Conservation (phyloP, 352 stramenopile species). For the Globisporangium apiculatum region DNA sequence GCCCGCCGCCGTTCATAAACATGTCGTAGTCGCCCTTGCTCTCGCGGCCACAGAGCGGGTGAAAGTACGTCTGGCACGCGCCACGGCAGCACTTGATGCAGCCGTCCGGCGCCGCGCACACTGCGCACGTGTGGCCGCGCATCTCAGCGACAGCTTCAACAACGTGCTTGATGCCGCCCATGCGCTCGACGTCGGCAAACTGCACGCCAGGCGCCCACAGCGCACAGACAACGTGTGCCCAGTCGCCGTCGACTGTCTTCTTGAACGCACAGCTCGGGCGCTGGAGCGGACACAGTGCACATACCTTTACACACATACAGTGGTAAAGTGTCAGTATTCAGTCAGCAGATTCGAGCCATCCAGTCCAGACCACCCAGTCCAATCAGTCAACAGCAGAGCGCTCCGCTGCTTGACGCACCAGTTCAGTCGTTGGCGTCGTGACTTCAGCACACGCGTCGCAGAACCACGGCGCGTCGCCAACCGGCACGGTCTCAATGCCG, state of each 20-base stretch:
- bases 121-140: slow-evolving; percentile 40
- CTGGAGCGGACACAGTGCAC: slow-evolving; percentile 71
- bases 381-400: no score
- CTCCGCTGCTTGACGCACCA: slow-evolving; percentile 19
- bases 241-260: slow-evolving; percentile 70
- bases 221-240: slow-evolving; percentile 84
- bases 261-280: slow-evolving; percentile 72
- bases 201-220: slow-evolving; percentile 81
- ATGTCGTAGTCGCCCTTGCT: slow-evolving; percentile 78
- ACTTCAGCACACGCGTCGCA: slow-evolving; percentile 71
- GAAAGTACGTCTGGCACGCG: slow-evolving; percentile 63
- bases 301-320: slow-evolving; percentile 25
- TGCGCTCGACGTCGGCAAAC: slow-evolving; percentile 79
- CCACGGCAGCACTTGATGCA: slow-evolving; percentile 84
- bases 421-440: slow-evolving; percentile 29
- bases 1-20: slow-evolving; percentile 86
- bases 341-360: no score
- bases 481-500: slow-evolving; percentile 70
- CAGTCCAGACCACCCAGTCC: background rate
- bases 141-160: slow-evolving; percentile 59
- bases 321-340: no score
- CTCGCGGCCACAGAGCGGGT: slow-evolving; percentile 80
- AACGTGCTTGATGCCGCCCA: slow-evolving; percentile 77
- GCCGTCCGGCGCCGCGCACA: slow-evolving; percentile 63
- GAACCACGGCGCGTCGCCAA: slow-evolving; percentile 79